Evolutionary conservation across 148 eudicot genomes (phyloP).

Genomic region (Oxyria digyna): DNA sequence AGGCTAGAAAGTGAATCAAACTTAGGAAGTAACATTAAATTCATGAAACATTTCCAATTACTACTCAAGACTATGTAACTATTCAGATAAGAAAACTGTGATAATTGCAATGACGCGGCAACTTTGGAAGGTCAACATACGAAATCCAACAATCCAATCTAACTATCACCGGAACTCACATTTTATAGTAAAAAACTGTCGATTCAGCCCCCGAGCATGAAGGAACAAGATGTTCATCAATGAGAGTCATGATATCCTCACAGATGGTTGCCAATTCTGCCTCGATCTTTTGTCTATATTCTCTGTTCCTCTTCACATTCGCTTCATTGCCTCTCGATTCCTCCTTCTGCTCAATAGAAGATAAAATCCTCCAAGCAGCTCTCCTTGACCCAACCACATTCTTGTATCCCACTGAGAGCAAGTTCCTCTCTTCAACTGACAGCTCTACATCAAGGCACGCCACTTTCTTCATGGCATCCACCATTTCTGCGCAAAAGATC

Average conservation of each 20-base stretch:
- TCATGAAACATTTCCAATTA: neutral
- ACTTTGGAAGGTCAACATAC: neutral
- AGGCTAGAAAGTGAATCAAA: neutral
- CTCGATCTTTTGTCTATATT: conserved; percentile 28
- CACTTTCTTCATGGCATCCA: conserved; percentile 7
- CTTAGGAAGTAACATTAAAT: neutral
- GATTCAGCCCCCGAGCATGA: conserved; percentile 28
- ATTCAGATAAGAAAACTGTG: neutral
- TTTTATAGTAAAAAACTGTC: conserved; percentile 30
- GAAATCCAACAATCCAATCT: neutral
- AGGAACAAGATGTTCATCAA: conserved; percentile 33
- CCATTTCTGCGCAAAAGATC: neutral
- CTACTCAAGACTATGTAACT: neutral
- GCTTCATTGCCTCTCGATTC: conserved; percentile 27
- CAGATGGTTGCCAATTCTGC: conserved; percentile 22
- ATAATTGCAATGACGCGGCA: neutral
- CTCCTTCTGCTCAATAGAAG: conserved; percentile 30
- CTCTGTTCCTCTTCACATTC: conserved; percentile 23
- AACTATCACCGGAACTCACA: conserved; percentile 9
- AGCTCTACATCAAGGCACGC: conserved; percentile 21
- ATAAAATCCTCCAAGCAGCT: conserved; percentile 30
- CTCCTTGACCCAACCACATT: conserved; percentile 30
- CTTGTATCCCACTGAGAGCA: conserved; percentile 33
- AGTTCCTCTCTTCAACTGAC: conserved; percentile 30
- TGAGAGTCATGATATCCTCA: conserved; percentile 25